Conservation (phyloP, 1,139 yeast species). For the Debaryomyces fabryi region DNA sequence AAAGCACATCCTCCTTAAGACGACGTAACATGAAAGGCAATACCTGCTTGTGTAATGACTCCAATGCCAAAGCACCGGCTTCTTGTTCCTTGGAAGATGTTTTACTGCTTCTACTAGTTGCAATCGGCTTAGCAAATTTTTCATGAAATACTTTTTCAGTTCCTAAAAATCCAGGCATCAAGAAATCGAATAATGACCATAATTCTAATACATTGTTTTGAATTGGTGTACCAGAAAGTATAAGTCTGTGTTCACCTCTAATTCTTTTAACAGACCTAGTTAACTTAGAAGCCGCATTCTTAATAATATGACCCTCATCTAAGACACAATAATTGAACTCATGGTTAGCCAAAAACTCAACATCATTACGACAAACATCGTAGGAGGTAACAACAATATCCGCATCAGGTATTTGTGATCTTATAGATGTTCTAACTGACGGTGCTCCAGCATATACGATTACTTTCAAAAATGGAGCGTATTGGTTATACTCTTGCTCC, state of each 20-base stretch:
- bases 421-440: conserved; percentile 60
- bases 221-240: conserved; percentile 95
- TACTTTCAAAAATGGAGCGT: conserved; percentile 84
- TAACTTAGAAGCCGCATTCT: conserved; percentile 85
- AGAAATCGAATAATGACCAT: conserved; percentile 96
- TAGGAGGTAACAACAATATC: conserved; percentile 94
- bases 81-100: conserved; percentile 95
- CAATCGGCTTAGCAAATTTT: conserved; percentile 95
- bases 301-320: conserved; percentile 98
- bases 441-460: conserved; percentile 94
- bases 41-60: conserved; percentile 94
- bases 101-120: conserved; percentile 89
- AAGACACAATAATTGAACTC: conserved; percentile 93
- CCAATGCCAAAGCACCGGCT: conserved; percentile 94
- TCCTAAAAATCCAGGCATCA: conserved; percentile 98
- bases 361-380: conserved; percentile 94
- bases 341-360: conserved; percentile 57
- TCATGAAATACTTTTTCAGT: conserved; percentile 94
- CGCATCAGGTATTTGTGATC: conserved; percentile 54
- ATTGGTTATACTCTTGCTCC: conserved; percentile 92
- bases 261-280: conserved; percentile 85
- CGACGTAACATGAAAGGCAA: conserved; percentile 95
- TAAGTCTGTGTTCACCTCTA: conserved; percentile 84
- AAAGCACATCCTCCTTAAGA: conserved; percentile 91
- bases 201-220: conserved; percentile 95